Conservation (phyloP, 116 monocot species). For the Papilionanthe hybrid region DNA sequence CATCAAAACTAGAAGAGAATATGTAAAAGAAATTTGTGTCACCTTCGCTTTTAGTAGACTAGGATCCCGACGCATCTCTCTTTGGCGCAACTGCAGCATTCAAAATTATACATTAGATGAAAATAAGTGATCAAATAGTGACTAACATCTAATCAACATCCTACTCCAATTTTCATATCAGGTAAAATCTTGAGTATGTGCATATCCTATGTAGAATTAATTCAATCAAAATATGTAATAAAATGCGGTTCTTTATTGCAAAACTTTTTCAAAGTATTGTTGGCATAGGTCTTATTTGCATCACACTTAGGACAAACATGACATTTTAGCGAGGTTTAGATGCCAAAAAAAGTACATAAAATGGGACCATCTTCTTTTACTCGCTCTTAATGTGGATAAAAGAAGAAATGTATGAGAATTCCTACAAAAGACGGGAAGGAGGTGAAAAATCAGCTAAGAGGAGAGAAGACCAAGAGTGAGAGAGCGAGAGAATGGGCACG, state of each 20-base stretch:
- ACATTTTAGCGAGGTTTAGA: neutral
- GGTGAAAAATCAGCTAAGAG: too few species aligned
- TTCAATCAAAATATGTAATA: neutral
- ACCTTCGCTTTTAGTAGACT: conserved; percentile 50
- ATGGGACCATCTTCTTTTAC: neutral
- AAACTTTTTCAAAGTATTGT: neutral
- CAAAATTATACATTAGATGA: conserved; percentile 1
- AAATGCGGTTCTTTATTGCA: neutral
- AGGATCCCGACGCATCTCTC: conserved; percentile 51
- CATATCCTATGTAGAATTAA: neutral
- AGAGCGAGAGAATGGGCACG: too few species aligned
- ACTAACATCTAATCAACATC: neutral
- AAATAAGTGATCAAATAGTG: neutral
- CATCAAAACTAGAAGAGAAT: neutral
- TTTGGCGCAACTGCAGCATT: conserved; percentile 43
- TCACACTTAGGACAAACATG: neutral
- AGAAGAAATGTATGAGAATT: too few species aligned
- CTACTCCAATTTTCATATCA: neutral
- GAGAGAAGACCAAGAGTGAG: too few species aligned
- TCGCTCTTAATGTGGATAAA: neutral
- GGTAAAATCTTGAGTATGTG: neutral
- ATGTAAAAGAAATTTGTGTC: neutral
- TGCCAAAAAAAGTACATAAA: neutral
- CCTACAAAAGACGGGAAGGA: too few species aligned
- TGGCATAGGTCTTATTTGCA: neutral